Evolutionary conservation across 129 eudicot genomes (phyloP).

Genomic region (Erigeron canadensis): DNA sequence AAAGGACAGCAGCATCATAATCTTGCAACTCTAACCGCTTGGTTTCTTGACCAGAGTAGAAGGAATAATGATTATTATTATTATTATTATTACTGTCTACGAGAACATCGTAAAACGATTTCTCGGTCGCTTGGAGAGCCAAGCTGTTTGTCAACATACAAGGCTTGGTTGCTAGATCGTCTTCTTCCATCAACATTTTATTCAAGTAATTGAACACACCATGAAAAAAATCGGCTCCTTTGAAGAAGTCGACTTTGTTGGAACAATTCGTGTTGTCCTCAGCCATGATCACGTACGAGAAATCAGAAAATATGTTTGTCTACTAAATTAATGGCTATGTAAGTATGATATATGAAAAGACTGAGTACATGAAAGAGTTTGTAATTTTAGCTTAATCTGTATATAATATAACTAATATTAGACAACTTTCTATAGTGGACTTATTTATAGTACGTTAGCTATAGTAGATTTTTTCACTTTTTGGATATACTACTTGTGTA

Average conservation of each 20-base stretch:
- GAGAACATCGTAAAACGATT: slow-evolving; percentile 23
- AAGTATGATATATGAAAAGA: no score
- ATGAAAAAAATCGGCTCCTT: slow-evolving; percentile 36
- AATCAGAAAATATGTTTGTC: neutral
- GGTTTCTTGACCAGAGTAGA: neutral
- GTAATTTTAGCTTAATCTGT: no score
- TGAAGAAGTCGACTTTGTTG: neutral
- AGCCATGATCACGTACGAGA: neutral
- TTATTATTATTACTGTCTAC: no score
- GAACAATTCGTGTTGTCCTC: neutral
- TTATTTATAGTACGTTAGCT: no score
- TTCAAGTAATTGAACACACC: slow-evolving; percentile 46
- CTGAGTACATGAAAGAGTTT: no score
- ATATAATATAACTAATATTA: no score
- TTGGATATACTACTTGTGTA: no score
- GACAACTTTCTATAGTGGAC: no score
- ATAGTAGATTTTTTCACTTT: no score
- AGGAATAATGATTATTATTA: no score
- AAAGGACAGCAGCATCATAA: slow-evolving; percentile 27
- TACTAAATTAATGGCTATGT: no score
- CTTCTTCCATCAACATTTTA: slow-evolving; percentile 61
- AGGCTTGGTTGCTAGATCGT: slow-evolving; percentile 45
- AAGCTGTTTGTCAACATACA: slow-evolving; percentile 42
- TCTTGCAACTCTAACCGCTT: slow-evolving; percentile 12
- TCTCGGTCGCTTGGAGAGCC: slow-evolving; percentile 37